Base-by-base conservation (phyloP, 306 rosid genomes). In the Carpinus viminea region DNA sequence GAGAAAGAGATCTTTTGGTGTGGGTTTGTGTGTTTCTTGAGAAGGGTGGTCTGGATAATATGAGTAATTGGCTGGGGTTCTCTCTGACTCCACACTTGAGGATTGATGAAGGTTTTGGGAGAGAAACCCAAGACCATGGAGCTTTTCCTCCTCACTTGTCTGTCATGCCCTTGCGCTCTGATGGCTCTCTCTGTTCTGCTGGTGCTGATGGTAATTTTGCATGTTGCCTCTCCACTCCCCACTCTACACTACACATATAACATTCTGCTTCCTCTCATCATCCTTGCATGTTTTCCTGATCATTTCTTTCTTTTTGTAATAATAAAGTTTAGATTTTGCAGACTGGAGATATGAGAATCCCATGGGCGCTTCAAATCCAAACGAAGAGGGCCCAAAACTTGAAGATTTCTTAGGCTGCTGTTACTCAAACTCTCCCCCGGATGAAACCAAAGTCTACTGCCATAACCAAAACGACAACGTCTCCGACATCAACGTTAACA, bases 21-120 rank as follows among this genome's bases (percentile, higher is more conserved):
- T 26, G 36, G 68, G 75, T 78, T 45, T 73, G 79, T 73, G 81
- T 69, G 56, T 52, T 84, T 72, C 74, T 82, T 71, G 73, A 81
- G 77, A 70, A 79, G 68, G 50, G 26, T n/a, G n/a, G 38, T 61
- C 51, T 62, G 80, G 75, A 48, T 13, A 86, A 76, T 52, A 93
- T 92, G 99, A 91, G 91, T 46, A 87, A 95, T 79, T 95, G 98
- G 98, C 87, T 91, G 86, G 99, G 97, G 2, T 95, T 93, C 59
- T 93, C 99, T 83, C 89, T 95, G 16, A 89, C 90, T 88, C 99
- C 99, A 45, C 99, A 91, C 86, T 81, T 93, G 83, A 85, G 97
- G 87, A 86, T 90, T 85, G 92, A 90, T 78, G 96, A 91, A 79
- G 90, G 82, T 7, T 89, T 85, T 74, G 91, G 87, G 8, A 83